These are phyloP conservation scores for Fistulifera pelliculosa DNA, from an alignment of 108 stramenopile species.

Conservation along the genomic window DNA sequence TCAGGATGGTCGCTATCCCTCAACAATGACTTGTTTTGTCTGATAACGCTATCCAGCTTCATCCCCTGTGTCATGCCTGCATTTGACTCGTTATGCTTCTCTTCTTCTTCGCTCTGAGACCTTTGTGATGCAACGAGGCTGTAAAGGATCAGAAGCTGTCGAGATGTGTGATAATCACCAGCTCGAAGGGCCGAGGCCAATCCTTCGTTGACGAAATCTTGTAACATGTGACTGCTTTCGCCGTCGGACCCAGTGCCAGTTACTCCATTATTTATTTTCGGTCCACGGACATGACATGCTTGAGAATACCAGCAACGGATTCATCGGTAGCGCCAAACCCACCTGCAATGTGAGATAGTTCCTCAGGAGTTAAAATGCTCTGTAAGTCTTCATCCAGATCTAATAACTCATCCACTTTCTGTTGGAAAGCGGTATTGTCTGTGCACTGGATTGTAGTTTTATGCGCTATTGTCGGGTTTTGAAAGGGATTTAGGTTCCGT, in stretches of 20 bases:
- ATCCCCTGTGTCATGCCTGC: background rate
- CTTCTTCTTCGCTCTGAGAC: conserved; percentile 5
- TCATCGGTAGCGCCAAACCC: conserved; percentile 87
- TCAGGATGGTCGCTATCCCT: conserved; percentile 1
- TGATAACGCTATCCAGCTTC: background rate
- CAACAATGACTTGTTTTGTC: background rate
- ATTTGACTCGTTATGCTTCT: conserved; percentile 5
- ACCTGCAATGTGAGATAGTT: conserved; percentile 46
- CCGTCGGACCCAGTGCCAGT: conserved; percentile 1
- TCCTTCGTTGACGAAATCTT: conserved; percentile 86
- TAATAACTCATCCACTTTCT: conserved; percentile 77
- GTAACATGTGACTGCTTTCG: conserved; percentile 43
- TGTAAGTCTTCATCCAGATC: conserved; percentile 66
- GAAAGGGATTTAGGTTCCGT: conserved; percentile 73
- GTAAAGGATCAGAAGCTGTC: conserved; percentile 80
- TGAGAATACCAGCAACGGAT: conserved; percentile 65
- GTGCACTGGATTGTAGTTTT: conserved; percentile 65
- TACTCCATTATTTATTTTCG: conserved; percentile 23
- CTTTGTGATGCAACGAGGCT: conserved; percentile 65
- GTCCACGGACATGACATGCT: conserved; percentile 66
- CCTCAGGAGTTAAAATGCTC: conserved; percentile 58
- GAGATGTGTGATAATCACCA: conserved; percentile 75
- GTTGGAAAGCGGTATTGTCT: conserved; percentile 46
- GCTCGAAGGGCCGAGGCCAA: conserved; percentile 67
- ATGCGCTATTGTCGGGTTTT: conserved; percentile 61